Percentiles rank a stretch among this genome's conserved stretches.
phyloP scores from a whole-genome alignment of 805 yeast species.

The Cyberlindnera suaveolens region DNA sequence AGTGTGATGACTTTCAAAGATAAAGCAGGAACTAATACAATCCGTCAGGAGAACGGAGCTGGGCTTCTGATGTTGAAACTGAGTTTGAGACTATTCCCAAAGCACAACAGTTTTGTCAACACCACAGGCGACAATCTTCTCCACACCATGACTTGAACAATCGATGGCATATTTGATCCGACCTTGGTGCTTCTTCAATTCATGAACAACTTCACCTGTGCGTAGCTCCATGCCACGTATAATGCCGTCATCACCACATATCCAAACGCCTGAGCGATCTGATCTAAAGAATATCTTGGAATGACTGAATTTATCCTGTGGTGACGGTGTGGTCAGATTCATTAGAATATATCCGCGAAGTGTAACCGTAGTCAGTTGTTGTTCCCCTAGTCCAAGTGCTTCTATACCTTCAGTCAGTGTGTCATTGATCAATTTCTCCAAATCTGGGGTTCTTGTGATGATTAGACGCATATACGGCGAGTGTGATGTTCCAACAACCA shows the following conservation, averaged over 20 bases:
- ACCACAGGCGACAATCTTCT: conserved; percentile 43
- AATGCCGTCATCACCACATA: conserved; percentile 62
- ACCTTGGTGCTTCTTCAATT: conserved; percentile 26
- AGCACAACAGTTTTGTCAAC: conserved; percentile 32
- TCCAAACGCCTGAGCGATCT: conserved; percentile 51
- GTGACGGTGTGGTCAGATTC: conserved; percentile 45
- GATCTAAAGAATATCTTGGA: conserved; percentile 42
- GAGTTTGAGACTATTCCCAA: conserved; percentile 21
- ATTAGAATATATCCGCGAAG: conserved; percentile 32
- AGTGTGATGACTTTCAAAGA: too few species aligned
- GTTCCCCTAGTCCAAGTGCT: neutral
- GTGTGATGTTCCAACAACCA: conserved; percentile 71
- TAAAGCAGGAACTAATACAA: too few species aligned
- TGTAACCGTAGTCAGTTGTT: conserved; percentile 11
- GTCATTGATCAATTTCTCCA: neutral
- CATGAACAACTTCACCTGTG: conserved; percentile 29
- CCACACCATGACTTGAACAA: conserved; percentile 26
- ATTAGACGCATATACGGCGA: conserved; percentile 71
- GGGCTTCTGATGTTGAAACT: neutral
- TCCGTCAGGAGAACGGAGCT: too few species aligned
- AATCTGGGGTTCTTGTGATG: conserved; percentile 40
- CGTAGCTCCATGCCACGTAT: conserved; percentile 53
- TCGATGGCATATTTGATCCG: conserved; percentile 41
- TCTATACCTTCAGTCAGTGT: neutral
- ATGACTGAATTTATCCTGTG: conserved; percentile 62